Percentiles rank a stretch among this genome's conserved stretches.
Conservation (phyloP, 352 stramenopile genomes). For the Pythium guiyangense region DNA sequence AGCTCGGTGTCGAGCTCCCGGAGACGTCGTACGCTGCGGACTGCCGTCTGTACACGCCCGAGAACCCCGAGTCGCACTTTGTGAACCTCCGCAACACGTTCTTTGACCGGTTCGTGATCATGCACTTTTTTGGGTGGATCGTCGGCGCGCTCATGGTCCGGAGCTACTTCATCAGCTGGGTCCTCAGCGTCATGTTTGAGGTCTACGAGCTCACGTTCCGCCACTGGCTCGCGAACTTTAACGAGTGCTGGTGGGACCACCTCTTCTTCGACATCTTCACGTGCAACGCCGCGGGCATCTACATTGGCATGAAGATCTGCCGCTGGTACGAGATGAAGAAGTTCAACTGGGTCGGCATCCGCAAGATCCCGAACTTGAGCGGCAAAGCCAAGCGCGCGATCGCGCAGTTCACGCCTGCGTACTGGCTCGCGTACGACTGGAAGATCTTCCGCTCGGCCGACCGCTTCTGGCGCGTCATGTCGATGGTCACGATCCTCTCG, state of each 20-base stretch:
- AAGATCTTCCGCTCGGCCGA: slow-evolving; percentile 91
- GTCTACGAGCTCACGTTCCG: slow-evolving; percentile 87
- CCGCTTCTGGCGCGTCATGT: slow-evolving; percentile 88
- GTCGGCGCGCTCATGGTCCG: slow-evolving; percentile 84
- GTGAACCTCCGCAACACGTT: slow-evolving; percentile 78
- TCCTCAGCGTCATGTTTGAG: slow-evolving; percentile 81
- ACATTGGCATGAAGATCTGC: slow-evolving; percentile 84
- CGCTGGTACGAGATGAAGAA: slow-evolving; percentile 86
- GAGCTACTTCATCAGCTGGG: slow-evolving; percentile 81
- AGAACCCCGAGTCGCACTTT: slow-evolving; percentile 77
- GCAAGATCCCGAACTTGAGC: slow-evolving; percentile 74
- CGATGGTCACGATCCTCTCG: slow-evolving; percentile 88
- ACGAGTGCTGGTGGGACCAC: slow-evolving; percentile 96
- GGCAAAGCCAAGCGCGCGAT: slow-evolving; percentile 81
- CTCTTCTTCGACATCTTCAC: slow-evolving; percentile 92
- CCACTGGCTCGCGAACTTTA: slow-evolving; percentile 92
- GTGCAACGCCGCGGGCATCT: slow-evolving; percentile 92
- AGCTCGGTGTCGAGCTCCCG: slow-evolving; percentile 66
- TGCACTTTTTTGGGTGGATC: slow-evolving; percentile 90
- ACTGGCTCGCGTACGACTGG: slow-evolving; percentile 92
- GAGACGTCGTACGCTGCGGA: slow-evolving; percentile 82
- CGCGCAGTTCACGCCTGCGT: slow-evolving; percentile 86
- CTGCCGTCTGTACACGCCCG: slow-evolving; percentile 83
- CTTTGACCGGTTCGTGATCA: slow-evolving; percentile 86
- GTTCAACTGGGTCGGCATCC: slow-evolving; percentile 88